Percentiles rank a stretch among this genome's conserved stretches.
Evolutionary conservation across 2,329 filamentous ascomycete species (phyloP).

Genomic region (Botryotinia calthae): DNA sequence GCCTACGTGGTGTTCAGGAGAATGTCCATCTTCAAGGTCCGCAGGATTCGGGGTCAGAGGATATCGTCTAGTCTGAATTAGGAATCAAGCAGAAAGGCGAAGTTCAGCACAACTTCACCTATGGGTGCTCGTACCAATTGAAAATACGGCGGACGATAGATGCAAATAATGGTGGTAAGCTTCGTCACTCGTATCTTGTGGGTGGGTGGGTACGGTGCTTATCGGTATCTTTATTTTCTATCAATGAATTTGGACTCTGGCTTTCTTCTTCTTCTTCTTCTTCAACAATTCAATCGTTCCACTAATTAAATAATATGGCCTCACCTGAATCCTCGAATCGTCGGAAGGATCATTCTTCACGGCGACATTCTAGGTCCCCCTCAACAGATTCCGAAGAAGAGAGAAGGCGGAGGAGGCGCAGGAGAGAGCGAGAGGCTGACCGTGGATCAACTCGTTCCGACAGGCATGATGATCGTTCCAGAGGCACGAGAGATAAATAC

Average conservation of each 20-base stretch:
- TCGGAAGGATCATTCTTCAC: constrained; percentile 27
- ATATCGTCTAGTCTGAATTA: neutral
- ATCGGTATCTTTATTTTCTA: neutral
- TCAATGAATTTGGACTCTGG: neutral
- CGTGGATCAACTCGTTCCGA: constrained; percentile 18
- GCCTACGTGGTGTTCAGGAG: neutral
- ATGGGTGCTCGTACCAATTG: neutral
- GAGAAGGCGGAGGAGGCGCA: constrained; percentile 30
- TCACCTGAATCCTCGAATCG: constrained; percentile 17
- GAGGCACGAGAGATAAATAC: constrained; percentile 25
- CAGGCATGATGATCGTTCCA: constrained; percentile 13
- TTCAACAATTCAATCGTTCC: neutral
- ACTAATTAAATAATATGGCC: constrained; percentile 25
- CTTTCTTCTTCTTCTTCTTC: neutral
- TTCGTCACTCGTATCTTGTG: neutral
- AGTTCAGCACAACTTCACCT: neutral
- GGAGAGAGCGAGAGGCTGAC: constrained; percentile 27
- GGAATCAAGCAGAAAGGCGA: neutral
- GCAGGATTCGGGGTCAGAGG: neutral
- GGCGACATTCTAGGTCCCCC: constrained; percentile 29
- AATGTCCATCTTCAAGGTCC: neutral
- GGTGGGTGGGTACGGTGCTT: neutral
- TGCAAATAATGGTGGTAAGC: neutral
- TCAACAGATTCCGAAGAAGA: constrained; percentile 37
- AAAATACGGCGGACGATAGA: neutral